Percentiles rank a stretch among this genome's conserved stretches.
Evolutionary conservation across 129 eudicot genomes (phyloP).

Genomic region (Oenanthe sinensis): DNA sequence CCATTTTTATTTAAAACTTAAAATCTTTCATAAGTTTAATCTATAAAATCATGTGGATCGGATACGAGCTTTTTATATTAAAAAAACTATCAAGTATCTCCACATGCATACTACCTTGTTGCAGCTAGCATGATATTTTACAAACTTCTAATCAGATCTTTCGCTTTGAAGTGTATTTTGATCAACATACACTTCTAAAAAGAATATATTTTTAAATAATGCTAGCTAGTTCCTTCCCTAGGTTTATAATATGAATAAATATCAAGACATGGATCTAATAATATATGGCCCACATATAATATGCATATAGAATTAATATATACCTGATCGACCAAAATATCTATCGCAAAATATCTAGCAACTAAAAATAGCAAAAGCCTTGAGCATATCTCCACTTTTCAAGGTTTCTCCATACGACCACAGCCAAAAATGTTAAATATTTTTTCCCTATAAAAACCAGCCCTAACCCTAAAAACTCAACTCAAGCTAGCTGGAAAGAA

Average conservation of each 20-base stretch:
- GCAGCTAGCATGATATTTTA: neutral
- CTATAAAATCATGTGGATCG: too few species aligned
- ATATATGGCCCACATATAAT: too few species aligned
- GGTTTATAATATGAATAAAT: neutral
- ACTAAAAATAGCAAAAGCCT: neutral
- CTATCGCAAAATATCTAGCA: neutral
- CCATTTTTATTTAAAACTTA: too few species aligned
- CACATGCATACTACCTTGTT: neutral
- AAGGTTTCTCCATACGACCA: neutral
- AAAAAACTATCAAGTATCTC: neutral
- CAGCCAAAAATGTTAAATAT: neutral
- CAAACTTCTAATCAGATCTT: neutral
- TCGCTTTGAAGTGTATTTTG: neutral
- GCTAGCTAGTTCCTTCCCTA: neutral
- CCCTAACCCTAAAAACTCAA: neutral
- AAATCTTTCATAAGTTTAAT: too few species aligned
- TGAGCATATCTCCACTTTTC: neutral
- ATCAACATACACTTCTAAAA: neutral
- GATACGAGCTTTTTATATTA: too few species aligned
- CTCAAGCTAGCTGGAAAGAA: neutral
- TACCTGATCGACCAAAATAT: neutral
- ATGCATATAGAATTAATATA: too few species aligned
- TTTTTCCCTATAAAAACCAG: neutral
- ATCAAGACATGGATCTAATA: neutral
- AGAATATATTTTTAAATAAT: neutral